Conservation (phyloP, 2,329 filamentous ascomycete species). For the Alternaria novae-zelandiae region DNA sequence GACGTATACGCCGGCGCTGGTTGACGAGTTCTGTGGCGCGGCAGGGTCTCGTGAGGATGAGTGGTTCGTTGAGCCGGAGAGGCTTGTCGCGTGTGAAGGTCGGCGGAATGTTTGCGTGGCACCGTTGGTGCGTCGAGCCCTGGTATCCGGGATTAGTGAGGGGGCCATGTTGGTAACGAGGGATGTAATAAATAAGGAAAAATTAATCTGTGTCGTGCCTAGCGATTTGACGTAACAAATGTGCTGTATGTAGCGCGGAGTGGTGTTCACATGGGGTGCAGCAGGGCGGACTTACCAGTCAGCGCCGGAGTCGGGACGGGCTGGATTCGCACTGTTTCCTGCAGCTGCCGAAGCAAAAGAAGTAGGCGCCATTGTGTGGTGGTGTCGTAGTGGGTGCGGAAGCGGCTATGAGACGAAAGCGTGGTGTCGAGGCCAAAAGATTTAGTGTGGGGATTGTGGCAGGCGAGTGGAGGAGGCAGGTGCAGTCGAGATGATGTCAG, state of each 20-base stretch:
- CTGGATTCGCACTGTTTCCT: constrained; percentile 50
- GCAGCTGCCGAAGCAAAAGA: constrained; percentile 60
- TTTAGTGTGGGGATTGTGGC: constrained; percentile 33
- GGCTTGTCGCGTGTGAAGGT: constrained; percentile 64
- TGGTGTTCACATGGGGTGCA: constrained; percentile 10
- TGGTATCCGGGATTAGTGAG: constrained; percentile 34
- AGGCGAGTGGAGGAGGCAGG: constrained; percentile 30
- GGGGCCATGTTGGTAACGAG: constrained; percentile 18
- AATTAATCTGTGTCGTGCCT: constrained; percentile 15
- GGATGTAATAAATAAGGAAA: constrained; percentile 1
- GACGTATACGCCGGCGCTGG: constrained; percentile 61
- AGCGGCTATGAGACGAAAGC: constrained; percentile 27
- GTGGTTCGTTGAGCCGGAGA: constrained; percentile 50
- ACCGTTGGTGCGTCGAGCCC: constrained; percentile 70
- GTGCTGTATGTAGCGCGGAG: constrained; percentile 1
- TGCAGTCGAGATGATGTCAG: constrained; percentile 28
- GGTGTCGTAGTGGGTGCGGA: constrained; percentile 19
- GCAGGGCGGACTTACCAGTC: constrained; percentile 53
- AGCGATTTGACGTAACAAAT: constrained; percentile 18
- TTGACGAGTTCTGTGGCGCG: constrained; percentile 39
- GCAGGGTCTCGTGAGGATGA: constrained; percentile 39
- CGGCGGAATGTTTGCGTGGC: constrained; percentile 72
- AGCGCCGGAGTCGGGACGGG: constrained; percentile 52
- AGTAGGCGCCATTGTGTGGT: constrained; percentile 53
- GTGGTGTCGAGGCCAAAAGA: constrained; percentile 34